Evolutionary conservation across 139 green algal species (phyloP), one percentile per base, ranked within the genome.

Genomic region (Ettlia oleoabundans): DNA sequence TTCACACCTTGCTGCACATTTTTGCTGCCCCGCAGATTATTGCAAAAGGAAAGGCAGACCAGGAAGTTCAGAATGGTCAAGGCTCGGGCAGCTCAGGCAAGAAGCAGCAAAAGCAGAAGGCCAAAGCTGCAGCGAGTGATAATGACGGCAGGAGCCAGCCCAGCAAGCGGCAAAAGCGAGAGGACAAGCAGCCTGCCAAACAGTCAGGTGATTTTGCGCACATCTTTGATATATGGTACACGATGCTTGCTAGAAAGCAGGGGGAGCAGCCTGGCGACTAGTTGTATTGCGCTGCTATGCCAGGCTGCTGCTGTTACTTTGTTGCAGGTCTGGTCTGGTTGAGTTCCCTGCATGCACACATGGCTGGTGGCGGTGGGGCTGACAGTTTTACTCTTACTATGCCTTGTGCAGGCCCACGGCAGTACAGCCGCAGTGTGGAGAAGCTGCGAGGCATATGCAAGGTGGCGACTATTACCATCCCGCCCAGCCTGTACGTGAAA

Each of bases 381-480:
- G n/a, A n/a, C n/a, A n/a, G n/a, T n/a, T 58, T 58, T 10, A 24
- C 47, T 15, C 47, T 58, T 10, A 58, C 47, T 58, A 15, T 15
- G 47, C 47, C 47, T 58, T 15, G 47, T 58, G 64, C 76, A 74
- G 76, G 37, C 19, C 43, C 76, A 2, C 68, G 76, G 38, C 76
- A 70, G 63, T 80, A 85, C 47, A 70, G 76, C 75, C 77, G 41
- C 15, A 26, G 40, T 10, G 78, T 88, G 58, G 72, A 80, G 43
- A 69, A 64, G 42, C 62, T 88, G 71, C 69, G 74, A 5, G 41
- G 40, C 26, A 43, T 89, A 10, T 88, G 82, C 83, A 66, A 52
- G 40, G 55, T 47, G 1, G 86, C 86, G 28, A 86, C 82, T 61
- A 83, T 89, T 43, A 76, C 68, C 51, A 83, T 86, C 47, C 58